These are phyloP conservation scores for Ulmus americana DNA, from an alignment of 331 rosid species.

Conservation along the genomic window DNA sequence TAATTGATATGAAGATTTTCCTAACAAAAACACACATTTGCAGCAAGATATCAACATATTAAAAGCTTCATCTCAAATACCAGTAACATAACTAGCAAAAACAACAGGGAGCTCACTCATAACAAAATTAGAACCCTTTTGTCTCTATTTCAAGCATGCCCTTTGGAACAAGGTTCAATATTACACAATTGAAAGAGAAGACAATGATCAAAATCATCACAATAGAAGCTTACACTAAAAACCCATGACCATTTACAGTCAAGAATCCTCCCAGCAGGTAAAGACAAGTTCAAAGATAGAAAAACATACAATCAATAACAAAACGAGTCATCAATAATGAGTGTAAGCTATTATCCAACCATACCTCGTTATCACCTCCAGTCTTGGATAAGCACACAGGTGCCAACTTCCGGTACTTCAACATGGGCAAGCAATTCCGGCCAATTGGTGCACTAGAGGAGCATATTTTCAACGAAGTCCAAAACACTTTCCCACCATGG, in stretches of 20 bases:
- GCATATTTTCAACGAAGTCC: background rate
- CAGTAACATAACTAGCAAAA: background rate
- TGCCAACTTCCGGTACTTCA: constrained; percentile 3
- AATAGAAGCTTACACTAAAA: background rate
- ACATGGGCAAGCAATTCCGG: background rate
- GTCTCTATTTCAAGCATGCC: background rate
- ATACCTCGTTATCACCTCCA: constrained; percentile 15
- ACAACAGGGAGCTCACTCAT: background rate
- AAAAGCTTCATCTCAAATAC: background rate
- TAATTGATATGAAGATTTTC: background rate
- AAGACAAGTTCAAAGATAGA: background rate
- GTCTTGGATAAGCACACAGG: constrained; percentile 12
- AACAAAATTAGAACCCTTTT: background rate
- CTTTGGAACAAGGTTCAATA: background rate
- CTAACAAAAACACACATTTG: background rate
- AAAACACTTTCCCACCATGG: background rate
- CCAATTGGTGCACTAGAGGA: background rate
- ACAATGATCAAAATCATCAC: background rate
- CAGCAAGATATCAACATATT: background rate
- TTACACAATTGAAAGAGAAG: background rate
- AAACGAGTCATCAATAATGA: too few species aligned
- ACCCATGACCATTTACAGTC: background rate
- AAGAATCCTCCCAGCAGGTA: background rate
- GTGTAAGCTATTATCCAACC: background rate
- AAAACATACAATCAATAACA: background rate